Evolutionary conservation across 129 eudicot genomes (phyloP), one percentile per base, ranked within the genome.

Genomic region (carrot (Daucus carota)): DNA sequence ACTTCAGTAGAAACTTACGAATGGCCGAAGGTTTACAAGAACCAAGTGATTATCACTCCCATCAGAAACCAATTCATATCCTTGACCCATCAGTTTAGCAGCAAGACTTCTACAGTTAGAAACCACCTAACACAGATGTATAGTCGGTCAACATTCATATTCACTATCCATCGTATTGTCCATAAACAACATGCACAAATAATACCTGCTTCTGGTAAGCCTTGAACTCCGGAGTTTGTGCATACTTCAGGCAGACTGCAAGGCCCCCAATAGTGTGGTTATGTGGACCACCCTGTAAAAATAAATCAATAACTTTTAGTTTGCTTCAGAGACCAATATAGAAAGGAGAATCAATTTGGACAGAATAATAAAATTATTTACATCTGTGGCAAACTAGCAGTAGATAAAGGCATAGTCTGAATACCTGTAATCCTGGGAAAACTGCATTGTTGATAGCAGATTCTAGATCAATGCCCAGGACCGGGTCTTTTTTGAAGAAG

Each of bases 371-470:
- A 18, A 44, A 4, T 26, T 31, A 62, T 57, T 26, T 73, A 46
- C 50, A 12, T 33, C 75, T 33, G 8, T 40, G 45, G 41, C 29
- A 54, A 48, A n/a, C n/a, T n/a, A n/a, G n/a, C n/a, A n/a, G n/a
- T 12, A 8, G 38, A 71, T 8, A 26, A 41, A 78, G 47, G 63
- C 68, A 29, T 14, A 33, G 8, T 22, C 34, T 79, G 69, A 83
- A 66, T 70, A 91, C 98, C 98, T 94, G 98, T 68, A 94, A 89
- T 9, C 98, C 98, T 73, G 98, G 98, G 66, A 94, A 94, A 77
- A 94, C 98, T 43, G 98, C 98, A 87, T 94, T 94, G 75, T 94
- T 94, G 74, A 94, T 89, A 82, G 98, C 96, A 43, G 98, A 84
- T 85, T 94, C 98, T 79, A 94, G 73, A 77, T 94, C 97, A 65